A percentile compares a stretch with the other conserved stretches of the same genome.
Evolutionary conservation across 78 protist genomes (phyloP).

Genomic region (Dictyostelium brefeldianum): DNA sequence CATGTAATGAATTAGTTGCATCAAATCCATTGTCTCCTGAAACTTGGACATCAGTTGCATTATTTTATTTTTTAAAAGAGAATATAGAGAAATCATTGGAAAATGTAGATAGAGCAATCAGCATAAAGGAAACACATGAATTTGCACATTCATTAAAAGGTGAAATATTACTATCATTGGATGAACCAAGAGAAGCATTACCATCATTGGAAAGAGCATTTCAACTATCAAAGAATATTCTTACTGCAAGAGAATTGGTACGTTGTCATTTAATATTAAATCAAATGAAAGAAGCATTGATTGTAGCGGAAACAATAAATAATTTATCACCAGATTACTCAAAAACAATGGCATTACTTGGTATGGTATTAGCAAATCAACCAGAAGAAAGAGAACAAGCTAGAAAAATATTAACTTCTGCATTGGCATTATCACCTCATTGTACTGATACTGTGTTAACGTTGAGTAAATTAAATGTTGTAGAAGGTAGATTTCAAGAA

Average conservation of each 20-base stretch:
- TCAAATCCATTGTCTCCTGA: constrained; percentile 32
- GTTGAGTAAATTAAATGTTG: constrained; percentile 63
- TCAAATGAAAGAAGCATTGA: constrained; percentile 50
- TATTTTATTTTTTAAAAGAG: constrained; percentile 59
- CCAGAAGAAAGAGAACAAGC: constrained; percentile 75
- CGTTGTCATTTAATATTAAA: constrained; percentile 72
- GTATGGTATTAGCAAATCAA: constrained; percentile 79
- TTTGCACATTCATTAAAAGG: constrained; percentile 71
- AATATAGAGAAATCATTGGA: constrained; percentile 66
- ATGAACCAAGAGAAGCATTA: constrained; percentile 61
- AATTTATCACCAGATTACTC: constrained; percentile 52
- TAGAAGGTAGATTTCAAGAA: constrained; percentile 73
- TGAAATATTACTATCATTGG: constrained; percentile 52
- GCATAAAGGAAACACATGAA: constrained; percentile 43
- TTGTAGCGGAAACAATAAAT: constrained; percentile 41
- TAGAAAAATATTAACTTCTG: constrained; percentile 36
- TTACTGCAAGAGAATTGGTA: constrained; percentile 68
- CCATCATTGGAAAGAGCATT: constrained; percentile 71
- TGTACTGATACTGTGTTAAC: constrained; percentile 74
- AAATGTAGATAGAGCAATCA: constrained; percentile 56
- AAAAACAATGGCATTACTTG: constrained; percentile 62
- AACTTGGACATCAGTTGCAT: constrained; percentile 70
- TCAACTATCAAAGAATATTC: constrained; percentile 55
- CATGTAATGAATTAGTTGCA: constrained; percentile 54
- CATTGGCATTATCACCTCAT: constrained; percentile 46